Percentiles rank a stretch among this genome's conserved stretches.
Conservation (phyloP, 495 filamentous ascomycete genomes). For the Paragyromitra xinjiangensis region DNA sequence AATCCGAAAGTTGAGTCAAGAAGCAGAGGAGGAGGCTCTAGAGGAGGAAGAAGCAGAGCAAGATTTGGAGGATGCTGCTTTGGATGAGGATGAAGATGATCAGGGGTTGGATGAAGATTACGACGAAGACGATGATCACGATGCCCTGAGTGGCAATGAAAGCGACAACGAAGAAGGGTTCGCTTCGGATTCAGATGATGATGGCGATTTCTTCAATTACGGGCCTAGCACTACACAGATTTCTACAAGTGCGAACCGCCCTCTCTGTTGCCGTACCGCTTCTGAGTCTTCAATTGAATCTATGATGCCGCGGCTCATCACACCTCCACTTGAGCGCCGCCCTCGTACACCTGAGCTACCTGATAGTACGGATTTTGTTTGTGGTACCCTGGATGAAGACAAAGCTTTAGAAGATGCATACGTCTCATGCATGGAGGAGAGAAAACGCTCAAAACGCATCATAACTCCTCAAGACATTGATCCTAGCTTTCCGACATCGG, state of each 20-base stretch:
- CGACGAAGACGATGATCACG: conserved; percentile 73
- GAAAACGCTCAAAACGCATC: conserved; percentile 79
- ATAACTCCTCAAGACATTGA: conserved; percentile 93
- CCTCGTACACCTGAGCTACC: conserved; percentile 83
- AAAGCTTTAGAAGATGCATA: conserved; percentile 92
- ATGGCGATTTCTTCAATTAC: conserved; percentile 58
- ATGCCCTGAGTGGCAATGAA: conserved; percentile 78
- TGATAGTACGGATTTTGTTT: conserved; percentile 97
- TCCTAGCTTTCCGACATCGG: conserved; percentile 93
- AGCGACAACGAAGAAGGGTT: conserved; percentile 97
- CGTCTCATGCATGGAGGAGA: conserved; percentile 81
- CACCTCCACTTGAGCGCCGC: conserved; percentile 59
- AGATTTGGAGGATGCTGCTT: conserved; percentile 67
- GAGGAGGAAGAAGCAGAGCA: conserved; percentile 75
- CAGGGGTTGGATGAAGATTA: conserved; percentile 62
- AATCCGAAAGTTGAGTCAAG: conserved; percentile 85
- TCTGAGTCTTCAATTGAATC: conserved; percentile 75
- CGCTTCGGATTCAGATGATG: conserved; percentile 64
- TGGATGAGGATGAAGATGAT: conserved; percentile 62
- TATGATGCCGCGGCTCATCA: conserved; percentile 60
- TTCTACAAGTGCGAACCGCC: conserved; percentile 51
- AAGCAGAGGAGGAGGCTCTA: conserved; percentile 85
- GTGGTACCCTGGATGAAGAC: conserved; percentile 95
- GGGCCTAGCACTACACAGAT: conserved; percentile 50
- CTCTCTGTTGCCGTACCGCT: conserved; percentile 61